Base-by-base conservation (phyloP, 805 yeast genomes). In the Kodamaea lidongshanica region DNA sequence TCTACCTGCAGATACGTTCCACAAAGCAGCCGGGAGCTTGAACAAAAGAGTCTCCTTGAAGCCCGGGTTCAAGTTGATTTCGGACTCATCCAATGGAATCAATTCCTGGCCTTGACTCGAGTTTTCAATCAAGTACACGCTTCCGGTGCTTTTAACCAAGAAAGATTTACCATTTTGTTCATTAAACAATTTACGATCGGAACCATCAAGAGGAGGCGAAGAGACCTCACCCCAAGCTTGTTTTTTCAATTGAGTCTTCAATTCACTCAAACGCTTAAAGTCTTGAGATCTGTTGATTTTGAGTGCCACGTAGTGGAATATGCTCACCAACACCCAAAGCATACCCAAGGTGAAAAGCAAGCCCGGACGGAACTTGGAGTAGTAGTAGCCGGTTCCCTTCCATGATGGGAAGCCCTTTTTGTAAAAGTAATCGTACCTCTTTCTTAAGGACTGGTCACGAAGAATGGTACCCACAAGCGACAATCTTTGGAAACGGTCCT, bases 361-460 rank as follows among this genome's bases (percentile, higher is more conserved):
- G 22, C 80, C 79, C 13, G 87, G 96, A 46, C 79, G 72, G 67
- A 67, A 86, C 54, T 78, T 69, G 48, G 73, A 51, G 52, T 80
- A 74, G 39, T 65, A 65, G 63, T 81, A 74, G 31, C 74, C 84
- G 12, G 76, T 67, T 10, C 77, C 84, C 35, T 77, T 76, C 72
- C 82, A 85, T 38, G 69, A 66, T 5, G 98, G 97, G 58, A 92
- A 89, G 6, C 97, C 96, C 42, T 74, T 71, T 24, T 72, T 65
- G 32, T 83, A 62, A 56, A 84, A 92, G 54, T 75, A 87, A 54
- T 92, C 97, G 54, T 92, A 92, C 6, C 86, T 67, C 39, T 78
- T 73, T 35, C 67, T 66, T 32, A 74, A 72, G 14, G 71, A 58
- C 13, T 47, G 51, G 33, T 64, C 67, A 41, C 89, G 69, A 27